Percentiles rank a stretch among this genome's conserved stretches.
These are phyloP conservation scores for Eustoma russellianum DNA, from an alignment of 257 asterid genomes.

Conservation along the genomic window DNA sequence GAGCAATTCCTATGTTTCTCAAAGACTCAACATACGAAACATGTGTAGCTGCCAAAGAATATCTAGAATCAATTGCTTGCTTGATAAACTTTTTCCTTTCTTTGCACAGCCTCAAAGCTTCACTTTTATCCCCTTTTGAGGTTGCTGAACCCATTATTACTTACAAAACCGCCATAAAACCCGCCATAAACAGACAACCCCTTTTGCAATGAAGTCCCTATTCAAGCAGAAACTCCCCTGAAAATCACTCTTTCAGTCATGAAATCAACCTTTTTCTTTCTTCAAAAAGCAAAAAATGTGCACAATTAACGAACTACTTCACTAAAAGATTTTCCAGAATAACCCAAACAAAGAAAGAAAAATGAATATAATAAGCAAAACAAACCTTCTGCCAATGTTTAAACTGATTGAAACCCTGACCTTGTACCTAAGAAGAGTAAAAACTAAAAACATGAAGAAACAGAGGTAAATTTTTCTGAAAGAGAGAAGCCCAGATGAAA, in stretches of 20 bases:
- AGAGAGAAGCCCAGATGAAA: slow-evolving; percentile 10
- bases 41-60: slow-evolving; percentile 89
- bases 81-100: slow-evolving; percentile 74
- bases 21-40: slow-evolving; percentile 80
- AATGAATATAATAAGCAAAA: not conserved
- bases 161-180: slow-evolving; percentile 11
- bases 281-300: not conserved
- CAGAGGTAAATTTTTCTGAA: slow-evolving; percentile 1
- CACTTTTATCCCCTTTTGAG: slow-evolving; percentile 66
- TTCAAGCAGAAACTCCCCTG: not conserved
- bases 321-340: not conserved
- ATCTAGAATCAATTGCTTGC: slow-evolving; percentile 86
- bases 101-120: slow-evolving; percentile 71
- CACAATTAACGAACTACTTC: not conserved
- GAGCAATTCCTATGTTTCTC: slow-evolving; percentile 76
- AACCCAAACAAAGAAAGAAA: slow-evolving; percentile 1
- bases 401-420: slow-evolving; percentile 5
- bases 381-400: slow-evolving; percentile 2
- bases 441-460: slow-evolving; percentile 7
- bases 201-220: slow-evolving; percentile 11
- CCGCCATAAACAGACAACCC: slow-evolving; percentile 16
- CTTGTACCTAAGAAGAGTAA: slow-evolving; percentile 15
- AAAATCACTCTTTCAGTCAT: not conserved
- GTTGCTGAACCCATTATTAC: slow-evolving; percentile 58
- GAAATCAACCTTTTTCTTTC: not conserved